Conservation (phyloP, 768 basidiomycete species). For the Lentinula detonsa region DNA sequence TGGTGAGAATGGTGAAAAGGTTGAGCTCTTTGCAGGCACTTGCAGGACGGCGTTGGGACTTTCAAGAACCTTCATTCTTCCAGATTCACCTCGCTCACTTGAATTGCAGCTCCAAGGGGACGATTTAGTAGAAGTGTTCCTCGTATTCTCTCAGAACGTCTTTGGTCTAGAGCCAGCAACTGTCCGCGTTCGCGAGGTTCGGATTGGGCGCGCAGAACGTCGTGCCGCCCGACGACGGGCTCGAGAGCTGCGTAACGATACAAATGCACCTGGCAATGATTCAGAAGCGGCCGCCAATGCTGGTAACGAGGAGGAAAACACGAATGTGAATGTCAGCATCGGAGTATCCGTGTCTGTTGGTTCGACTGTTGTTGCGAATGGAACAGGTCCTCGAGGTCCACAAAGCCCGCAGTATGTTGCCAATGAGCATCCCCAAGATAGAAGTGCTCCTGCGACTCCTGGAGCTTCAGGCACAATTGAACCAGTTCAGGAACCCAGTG, state of each 20-base stretch:
- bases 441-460: conserved; percentile 6
- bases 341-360: conserved; percentile 49
- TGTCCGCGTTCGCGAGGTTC: conserved; percentile 88
- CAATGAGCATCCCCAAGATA: conserved; percentile 32
- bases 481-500: conserved; percentile 8
- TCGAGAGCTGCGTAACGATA: conserved; percentile 58
- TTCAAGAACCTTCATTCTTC: conserved; percentile 89
- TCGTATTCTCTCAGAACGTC: conserved; percentile 87
- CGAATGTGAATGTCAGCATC: conserved; percentile 56
- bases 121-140: conserved; percentile 86
- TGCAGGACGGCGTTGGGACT: conserved; percentile 84
- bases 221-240: conserved; percentile 78
- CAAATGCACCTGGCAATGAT: conserved; percentile 26
- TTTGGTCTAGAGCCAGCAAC: conserved; percentile 92
- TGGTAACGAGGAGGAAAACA: conserved; percentile 29
- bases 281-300: conserved; percentile 39
- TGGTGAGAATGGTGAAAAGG: conserved; percentile 88
- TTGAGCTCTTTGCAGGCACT: conserved; percentile 90
- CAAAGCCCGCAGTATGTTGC: conserved; percentile 34
- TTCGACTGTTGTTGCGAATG: conserved; percentile 26
- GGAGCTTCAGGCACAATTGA: conserved; percentile 15
- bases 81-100: conserved; percentile 82
- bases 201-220: conserved; percentile 84
- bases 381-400: conserved; percentile 24
- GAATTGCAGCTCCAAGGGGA: conserved; percentile 90